Evolutionary conservation across 192 early-diverging fungal genomes (phyloP).

Genomic region (Backusella liffmaniae): DNA sequence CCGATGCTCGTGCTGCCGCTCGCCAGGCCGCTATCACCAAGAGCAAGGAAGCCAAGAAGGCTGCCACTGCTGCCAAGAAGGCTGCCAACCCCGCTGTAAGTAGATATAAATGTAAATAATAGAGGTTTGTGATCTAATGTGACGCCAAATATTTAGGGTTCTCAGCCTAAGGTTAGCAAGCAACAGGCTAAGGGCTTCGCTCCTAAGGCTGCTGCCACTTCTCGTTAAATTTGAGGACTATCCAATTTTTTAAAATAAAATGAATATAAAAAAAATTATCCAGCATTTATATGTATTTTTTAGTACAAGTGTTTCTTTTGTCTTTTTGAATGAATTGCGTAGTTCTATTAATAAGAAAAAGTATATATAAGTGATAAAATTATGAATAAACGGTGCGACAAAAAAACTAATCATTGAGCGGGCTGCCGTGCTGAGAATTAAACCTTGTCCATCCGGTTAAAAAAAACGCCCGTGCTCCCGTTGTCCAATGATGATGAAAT

Average conservation of each 20-base stretch:
- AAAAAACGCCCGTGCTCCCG: neutral
- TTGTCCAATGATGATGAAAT: neutral
- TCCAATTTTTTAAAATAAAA: conserved; percentile 9
- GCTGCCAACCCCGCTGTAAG: conserved; percentile 46
- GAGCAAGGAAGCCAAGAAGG: conserved; percentile 94
- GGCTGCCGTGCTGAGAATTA: neutral
- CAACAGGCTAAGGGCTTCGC: conserved; percentile 79
- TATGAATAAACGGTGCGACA: neutral
- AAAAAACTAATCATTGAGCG: no score
- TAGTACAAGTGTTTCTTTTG: neutral
- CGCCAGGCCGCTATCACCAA: conserved; percentile 81
- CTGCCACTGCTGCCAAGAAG: conserved; percentile 82
- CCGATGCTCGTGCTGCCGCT: conserved; percentile 90
- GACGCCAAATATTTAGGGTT: neutral
- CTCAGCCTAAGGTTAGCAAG: conserved; percentile 73
- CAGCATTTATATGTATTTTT: neutral
- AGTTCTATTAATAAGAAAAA: no score
- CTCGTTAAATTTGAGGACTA: conserved; percentile 61
- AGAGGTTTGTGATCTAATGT: neutral
- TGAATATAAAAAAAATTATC: neutral
- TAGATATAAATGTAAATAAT: neutral
- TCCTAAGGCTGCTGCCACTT: conserved; percentile 75
- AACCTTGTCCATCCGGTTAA: conserved; percentile 9
- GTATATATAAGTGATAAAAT: neutral
- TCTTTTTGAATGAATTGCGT: neutral